Conservation (phyloP, 352 stramenopile species). For the Phytophthora hibernalis region DNA sequence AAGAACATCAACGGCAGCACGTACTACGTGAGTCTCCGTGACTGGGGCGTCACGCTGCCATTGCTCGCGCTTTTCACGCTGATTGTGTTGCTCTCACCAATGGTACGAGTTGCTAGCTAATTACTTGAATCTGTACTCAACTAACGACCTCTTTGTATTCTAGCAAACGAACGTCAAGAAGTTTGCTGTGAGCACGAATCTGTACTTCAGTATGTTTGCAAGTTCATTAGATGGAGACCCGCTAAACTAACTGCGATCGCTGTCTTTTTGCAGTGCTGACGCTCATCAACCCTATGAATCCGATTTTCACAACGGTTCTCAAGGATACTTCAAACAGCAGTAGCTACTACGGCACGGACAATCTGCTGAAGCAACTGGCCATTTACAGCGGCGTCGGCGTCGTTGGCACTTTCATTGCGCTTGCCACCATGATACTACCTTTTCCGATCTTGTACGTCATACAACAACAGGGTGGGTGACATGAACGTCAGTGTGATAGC, state of each 20-base stretch:
- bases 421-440: constrained; percentile 64
- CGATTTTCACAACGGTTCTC: constrained; percentile 53
- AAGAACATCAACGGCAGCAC: constrained; percentile 57
- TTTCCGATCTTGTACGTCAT: constrained; percentile 63
- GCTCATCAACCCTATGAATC: constrained; percentile 75
- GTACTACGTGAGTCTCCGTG: constrained; percentile 73
- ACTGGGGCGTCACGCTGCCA: constrained; percentile 64
- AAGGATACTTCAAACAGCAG: constrained; percentile 59
- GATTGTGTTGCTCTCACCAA: constrained; percentile 62
- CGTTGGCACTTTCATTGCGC: constrained; percentile 68
- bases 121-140: background rate
- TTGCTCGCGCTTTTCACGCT: constrained; percentile 76
- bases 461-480: background rate
- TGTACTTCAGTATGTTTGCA: constrained; percentile 75
- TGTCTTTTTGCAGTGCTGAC: constrained; percentile 53
- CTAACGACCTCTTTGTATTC: constrained; percentile 7
- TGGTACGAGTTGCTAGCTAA: constrained; percentile 33
- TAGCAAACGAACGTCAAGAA: constrained; percentile 78
- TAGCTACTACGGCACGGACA: constrained; percentile 53
- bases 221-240: background rate
- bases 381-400: constrained; percentile 77
- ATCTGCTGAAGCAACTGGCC: constrained; percentile 70
- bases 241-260: background rate
- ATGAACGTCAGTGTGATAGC: background rate
- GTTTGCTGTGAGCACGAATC: constrained; percentile 76